Conservation (phyloP, 1,284 basidiomycete genomes). For the Caloboletus firmus region DNA sequence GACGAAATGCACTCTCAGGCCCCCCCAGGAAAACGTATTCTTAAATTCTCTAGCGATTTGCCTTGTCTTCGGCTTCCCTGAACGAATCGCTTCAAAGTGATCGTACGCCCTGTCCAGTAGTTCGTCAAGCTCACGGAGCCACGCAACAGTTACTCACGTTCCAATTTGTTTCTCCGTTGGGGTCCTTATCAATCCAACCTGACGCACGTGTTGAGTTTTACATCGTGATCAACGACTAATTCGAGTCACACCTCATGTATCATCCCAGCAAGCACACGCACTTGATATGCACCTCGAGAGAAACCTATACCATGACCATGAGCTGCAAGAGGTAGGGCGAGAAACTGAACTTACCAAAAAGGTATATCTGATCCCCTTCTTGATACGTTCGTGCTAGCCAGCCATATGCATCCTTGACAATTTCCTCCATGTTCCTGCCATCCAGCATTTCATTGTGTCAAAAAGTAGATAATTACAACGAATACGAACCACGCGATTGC, state of each 20-base stretch:
- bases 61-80: slow-evolving; percentile 11
- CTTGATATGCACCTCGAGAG: slow-evolving; percentile 49
- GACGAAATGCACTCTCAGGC: slow-evolving; percentile 39
- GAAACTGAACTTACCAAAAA: slow-evolving; percentile 37
- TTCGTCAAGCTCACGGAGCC: background rate
- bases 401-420: slow-evolving; percentile 37
- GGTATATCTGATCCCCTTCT: slow-evolving; percentile 42
- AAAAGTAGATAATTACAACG: background rate
- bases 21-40: slow-evolving; percentile 37
- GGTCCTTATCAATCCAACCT: slow-evolving; percentile 28
- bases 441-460: background rate
- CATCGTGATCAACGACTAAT: no score
- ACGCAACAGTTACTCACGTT: slow-evolving; percentile 14
- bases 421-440: slow-evolving; percentile 31
- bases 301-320: slow-evolving; percentile 35
- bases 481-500: slow-evolving; percentile 28
- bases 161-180: slow-evolving; percentile 29
- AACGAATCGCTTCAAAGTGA: slow-evolving; percentile 31
- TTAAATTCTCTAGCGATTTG: slow-evolving; percentile 36
- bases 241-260: slow-evolving; percentile 36
- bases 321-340: background rate
- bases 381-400: slow-evolving; percentile 42
- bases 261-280: slow-evolving; percentile 43
- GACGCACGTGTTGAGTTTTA: background rate
- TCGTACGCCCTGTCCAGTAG: slow-evolving; percentile 38